Evolutionary conservation across 495 filamentous ascomycete genomes (phyloP), one percentile per base, ranked within the genome.

Genomic region (Entonaema liquescens): DNA sequence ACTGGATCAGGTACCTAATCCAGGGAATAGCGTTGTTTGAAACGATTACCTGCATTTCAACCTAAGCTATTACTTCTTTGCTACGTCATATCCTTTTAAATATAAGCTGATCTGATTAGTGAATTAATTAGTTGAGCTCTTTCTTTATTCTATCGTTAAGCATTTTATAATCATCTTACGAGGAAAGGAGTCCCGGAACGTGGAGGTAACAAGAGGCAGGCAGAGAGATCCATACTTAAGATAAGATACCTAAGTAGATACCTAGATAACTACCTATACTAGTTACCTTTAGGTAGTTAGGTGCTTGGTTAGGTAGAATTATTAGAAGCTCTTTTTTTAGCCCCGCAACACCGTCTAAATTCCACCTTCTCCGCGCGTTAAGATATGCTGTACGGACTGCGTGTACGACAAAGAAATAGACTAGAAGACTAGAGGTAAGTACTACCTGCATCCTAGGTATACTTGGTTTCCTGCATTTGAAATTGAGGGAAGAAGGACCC

Each of bases 321-420:
- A 47, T 47, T 19, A 19, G 17, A 47, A 47, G 42, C 42, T 47
- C n/a, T n/a, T n/a, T n/a, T n/a, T n/a, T 47, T 47, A 47, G 42
- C 42, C 42, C 42, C 42, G 42, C 42, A 47, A 47, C 42, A 11
- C 42, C 19, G 42, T 23, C 42, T 23, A 47, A 19, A 47, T 47
- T 47, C 42, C 42, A 47, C 42, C 42, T 47, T 47, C 42, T 47
- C 42, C 9, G 17, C 8, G 42, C 17, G 17, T 23, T 23, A 47
- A 19, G 19, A 47, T 23, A 47, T 23, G 42, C 25, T 29, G 23
- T 53, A n/a, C 49, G 7, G 26, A 53, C 25, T 28, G 12, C 40
- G 47, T 53, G 63, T 69, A 53, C 59, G 38, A 68, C 58, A 36
- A 69, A 53, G 62, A 52, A 53, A 28, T 52, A 52, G 12, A 52